Evolutionary conservation across 2,329 filamentous ascomycete species (phyloP).

Genomic region (Proliferodiscus dingleyae): DNA sequence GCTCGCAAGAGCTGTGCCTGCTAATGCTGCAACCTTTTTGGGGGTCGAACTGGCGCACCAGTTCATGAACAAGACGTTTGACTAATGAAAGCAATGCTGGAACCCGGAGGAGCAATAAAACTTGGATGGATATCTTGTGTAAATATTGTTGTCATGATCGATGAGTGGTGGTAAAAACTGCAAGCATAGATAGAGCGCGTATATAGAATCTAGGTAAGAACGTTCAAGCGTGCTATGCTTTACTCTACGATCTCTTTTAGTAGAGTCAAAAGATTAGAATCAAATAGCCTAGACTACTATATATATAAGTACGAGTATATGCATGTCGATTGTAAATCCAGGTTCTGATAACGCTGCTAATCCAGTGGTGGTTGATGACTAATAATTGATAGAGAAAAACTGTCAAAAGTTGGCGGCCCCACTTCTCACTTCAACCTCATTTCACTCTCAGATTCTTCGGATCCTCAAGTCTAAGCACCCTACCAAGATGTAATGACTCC

Average conservation of each 20-base stretch:
- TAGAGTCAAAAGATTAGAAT: too few relatives aligned
- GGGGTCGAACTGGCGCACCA: conserved; percentile 81
- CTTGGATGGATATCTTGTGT: background rate
- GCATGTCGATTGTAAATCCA: too few relatives aligned
- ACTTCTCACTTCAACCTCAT: background rate
- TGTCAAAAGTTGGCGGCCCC: background rate
- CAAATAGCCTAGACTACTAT: too few relatives aligned
- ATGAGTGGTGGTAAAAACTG: background rate
- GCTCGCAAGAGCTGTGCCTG: conserved; percentile 85
- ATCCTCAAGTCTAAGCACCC: too few relatives aligned
- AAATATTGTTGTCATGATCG: conserved; percentile 1
- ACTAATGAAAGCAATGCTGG: conserved; percentile 28
- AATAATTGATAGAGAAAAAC: too few relatives aligned
- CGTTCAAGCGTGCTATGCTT: too few relatives aligned
- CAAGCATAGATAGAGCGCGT: background rate
- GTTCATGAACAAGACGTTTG: conserved; percentile 73
- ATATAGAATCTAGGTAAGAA: background rate
- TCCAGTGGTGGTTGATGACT: too few relatives aligned
- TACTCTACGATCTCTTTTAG: too few relatives aligned
- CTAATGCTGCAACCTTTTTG: conserved; percentile 92
- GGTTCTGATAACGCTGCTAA: too few relatives aligned
- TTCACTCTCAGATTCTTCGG: background rate
- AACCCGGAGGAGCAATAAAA: background rate
- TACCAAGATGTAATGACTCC: too few relatives aligned
- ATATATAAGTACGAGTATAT: too few relatives aligned